phyloP scores from a whole-genome alignment of 805 yeast genomes.

The Dipodascus albidus region DNA sequence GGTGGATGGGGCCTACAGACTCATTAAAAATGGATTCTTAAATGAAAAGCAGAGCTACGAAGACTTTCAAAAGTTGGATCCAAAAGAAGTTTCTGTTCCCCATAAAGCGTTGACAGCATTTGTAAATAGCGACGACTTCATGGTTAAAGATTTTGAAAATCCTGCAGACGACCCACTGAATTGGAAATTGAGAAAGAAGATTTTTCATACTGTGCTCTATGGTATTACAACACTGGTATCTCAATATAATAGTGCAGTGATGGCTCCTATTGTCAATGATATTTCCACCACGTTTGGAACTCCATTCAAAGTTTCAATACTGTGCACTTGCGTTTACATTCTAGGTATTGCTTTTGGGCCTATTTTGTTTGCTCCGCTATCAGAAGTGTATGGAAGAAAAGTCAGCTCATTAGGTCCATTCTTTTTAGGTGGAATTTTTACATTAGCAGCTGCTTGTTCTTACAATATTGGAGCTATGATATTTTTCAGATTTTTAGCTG shows the following conservation, averaged over 20 bases:
- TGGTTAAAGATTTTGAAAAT: not conserved
- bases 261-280: constrained; percentile 29
- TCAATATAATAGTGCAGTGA: constrained; percentile 40
- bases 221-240: constrained; percentile 33
- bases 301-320: constrained; percentile 35
- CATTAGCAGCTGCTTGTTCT: constrained; percentile 40
- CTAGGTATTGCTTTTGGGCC: constrained; percentile 64
- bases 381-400: constrained; percentile 41
- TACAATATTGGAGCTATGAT: constrained; percentile 40
- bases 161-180: constrained; percentile 33
- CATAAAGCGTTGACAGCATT: not conserved
- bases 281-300: constrained; percentile 32
- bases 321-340: constrained; percentile 48
- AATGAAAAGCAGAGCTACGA: not conserved
- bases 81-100: not conserved
- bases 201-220: constrained; percentile 29
- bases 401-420: constrained; percentile 34
- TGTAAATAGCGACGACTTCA: not conserved
- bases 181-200: constrained; percentile 34
- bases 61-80: not conserved
- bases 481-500: constrained; percentile 45
- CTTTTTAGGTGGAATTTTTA: constrained; percentile 29
- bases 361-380: constrained; percentile 49
- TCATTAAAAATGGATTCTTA: not conserved
- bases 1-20: not conserved